Evolutionary conservation across 2,329 filamentous ascomycete genomes (phyloP), one percentile per base, ranked within the genome.

Genomic region (Blumeria hordei): DNA sequence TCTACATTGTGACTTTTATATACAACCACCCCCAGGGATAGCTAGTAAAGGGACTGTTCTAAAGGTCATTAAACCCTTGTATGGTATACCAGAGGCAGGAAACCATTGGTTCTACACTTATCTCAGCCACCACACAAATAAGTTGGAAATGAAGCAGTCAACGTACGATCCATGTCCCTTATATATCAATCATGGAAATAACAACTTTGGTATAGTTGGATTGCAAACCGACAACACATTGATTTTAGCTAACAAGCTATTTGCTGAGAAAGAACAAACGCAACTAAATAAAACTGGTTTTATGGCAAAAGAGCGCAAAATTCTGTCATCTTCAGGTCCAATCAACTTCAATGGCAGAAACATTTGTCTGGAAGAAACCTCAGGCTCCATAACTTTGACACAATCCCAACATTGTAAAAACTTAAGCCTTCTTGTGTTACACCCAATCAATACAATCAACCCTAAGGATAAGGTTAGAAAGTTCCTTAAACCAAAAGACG

Each of bases 291-390:
- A 55, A 28, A 41, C 54, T 9, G 12, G 34, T 34, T 49, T 55
- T 39, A 37, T 45, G 12, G 44, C 54, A 37, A 55, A 55, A 35
- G n/a, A 16, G 11, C 21, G 32, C 14, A 41, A 49, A 21, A 21
- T 39, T n/a, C 33, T 55, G 9, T 21, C 41, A 36, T 14, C 44
- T 37, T 28, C 33, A n/a, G 18, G n/a, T 11, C 28, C 28, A 10
- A 33, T 55, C 21, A 28, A 49, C 28, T 55, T 55, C 33, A 55
- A 55, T n/a, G 28, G 54, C 21, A 14, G 49, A 14, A 28, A 28
- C 2, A 35, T 34, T n/a, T 12, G 14, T 45, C 43, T 18, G 10
- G n/a, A 37, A 37, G 8, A 33, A 16, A 34, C 36, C 8, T 2
- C 21, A 28, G 12, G 43, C 11, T 18, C 10, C 51, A 12, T 55